These are phyloP conservation scores for Kwoniella newhampshirensis DNA, from an alignment of 768 basidiomycete species.

Conservation along the genomic window DNA sequence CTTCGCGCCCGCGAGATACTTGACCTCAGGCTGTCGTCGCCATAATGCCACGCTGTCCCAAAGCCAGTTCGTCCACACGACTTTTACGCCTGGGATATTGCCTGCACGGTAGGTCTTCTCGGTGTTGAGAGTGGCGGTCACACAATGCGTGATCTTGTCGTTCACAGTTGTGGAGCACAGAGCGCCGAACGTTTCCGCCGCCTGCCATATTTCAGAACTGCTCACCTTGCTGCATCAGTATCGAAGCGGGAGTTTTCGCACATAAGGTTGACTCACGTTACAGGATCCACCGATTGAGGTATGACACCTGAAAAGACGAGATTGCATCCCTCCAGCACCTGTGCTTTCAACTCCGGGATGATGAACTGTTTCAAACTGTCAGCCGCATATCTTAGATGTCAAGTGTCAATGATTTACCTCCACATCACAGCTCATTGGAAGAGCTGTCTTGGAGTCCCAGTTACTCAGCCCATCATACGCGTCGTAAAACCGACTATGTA, in stretches of 20 bases:
- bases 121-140: constrained; percentile 82
- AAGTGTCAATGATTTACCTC: constrained; percentile 58
- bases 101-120: constrained; percentile 85
- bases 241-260: too few relatives aligned
- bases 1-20: constrained; percentile 60
- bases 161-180: constrained; percentile 70
- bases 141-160: constrained; percentile 76
- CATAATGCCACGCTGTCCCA: constrained; percentile 86
- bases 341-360: constrained; percentile 73
- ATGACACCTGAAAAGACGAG: constrained; percentile 94
- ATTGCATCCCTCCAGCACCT: constrained; percentile 73
- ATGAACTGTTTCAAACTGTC: constrained; percentile 63
- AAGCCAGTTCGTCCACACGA: constrained; percentile 89
- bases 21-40: constrained; percentile 73
- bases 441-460: constrained; percentile 19
- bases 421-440: constrained; percentile 64
- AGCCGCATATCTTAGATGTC: background rate
- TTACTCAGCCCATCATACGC: constrained; percentile 60
- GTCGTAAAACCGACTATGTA: constrained; percentile 74
- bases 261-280: constrained; percentile 56
- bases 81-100: constrained; percentile 70
- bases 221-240: too few relatives aligned
- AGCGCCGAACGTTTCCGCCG: constrained; percentile 86
- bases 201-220: constrained; percentile 72
- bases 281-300: constrained; percentile 77